phyloP scores from a whole-genome alignment of 768 basidiomycete genomes.

The Cyclocybe cylindracea region DNA sequence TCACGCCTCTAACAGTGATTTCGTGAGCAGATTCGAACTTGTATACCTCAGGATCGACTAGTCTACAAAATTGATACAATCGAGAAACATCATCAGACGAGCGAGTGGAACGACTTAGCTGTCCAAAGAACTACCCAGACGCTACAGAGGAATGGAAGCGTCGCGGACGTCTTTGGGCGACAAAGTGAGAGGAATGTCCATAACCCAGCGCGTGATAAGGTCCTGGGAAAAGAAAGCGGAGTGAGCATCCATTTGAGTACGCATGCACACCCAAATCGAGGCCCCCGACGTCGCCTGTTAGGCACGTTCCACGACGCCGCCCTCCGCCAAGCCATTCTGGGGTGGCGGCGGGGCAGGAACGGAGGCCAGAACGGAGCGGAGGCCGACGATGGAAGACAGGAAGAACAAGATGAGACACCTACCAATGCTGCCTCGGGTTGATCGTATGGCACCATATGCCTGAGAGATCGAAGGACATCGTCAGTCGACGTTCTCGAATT shows the following conservation, averaged over 20 bases:
- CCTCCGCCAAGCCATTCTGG: not conserved
- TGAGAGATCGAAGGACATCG: slow-evolving; percentile 24
- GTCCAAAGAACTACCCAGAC: too few species aligned
- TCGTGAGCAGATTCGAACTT: too few species aligned
- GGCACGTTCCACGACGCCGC: slow-evolving; percentile 13
- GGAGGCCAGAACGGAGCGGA: not conserved
- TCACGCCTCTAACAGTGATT: too few species aligned
- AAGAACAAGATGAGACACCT: slow-evolving; percentile 20
- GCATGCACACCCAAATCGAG: not conserved
- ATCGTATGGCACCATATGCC: slow-evolving; percentile 90
- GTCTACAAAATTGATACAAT: too few species aligned
- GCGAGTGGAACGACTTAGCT: too few species aligned
- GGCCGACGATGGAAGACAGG: slow-evolving; percentile 1
- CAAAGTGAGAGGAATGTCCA: slow-evolving; percentile 45
- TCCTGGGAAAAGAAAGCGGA: slow-evolving; percentile 16
- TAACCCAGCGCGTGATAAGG: slow-evolving; percentile 56
- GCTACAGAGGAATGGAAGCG: too few species aligned
- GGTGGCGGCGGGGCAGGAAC: not conserved
- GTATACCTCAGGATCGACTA: too few species aligned
- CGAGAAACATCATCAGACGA: too few species aligned
- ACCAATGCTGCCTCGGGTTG: slow-evolving; percentile 87
- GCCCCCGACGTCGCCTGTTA: slow-evolving; percentile 3
- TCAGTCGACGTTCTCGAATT: slow-evolving; percentile 3
- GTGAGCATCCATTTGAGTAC: slow-evolving; percentile 2
- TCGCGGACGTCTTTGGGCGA: not conserved